Conservation (phyloP, 2,329 filamentous ascomycete species). For the Rugonectria rugulosa region DNA sequence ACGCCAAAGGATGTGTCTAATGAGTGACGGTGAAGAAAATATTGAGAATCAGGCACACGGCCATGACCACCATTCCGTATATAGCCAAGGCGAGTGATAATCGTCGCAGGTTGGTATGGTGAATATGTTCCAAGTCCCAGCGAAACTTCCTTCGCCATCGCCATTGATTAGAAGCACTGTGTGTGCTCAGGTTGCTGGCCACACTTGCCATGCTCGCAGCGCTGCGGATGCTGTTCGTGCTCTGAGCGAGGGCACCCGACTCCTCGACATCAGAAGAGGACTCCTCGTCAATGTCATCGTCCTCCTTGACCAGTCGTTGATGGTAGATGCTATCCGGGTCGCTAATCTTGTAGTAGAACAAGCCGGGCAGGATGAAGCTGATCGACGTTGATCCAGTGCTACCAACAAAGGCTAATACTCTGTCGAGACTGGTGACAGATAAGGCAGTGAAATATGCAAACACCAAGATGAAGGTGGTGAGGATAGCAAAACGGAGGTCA, state of each 20-base stretch:
- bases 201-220: conserved; percentile 49
- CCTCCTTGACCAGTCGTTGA: conserved; percentile 86
- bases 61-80: conserved; percentile 90
- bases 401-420: conserved; percentile 93
- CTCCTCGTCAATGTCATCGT: conserved; percentile 78
- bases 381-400: conserved; percentile 95
- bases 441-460: conserved; percentile 88
- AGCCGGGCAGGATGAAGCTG: conserved; percentile 92
- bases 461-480: conserved; percentile 87
- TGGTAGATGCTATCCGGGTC: conserved; percentile 86
- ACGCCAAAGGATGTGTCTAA: conserved; percentile 18
- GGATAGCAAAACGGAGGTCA: conserved; percentile 85
- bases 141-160: conserved; percentile 64
- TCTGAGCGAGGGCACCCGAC: conserved; percentile 52
- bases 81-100: conserved; percentile 78
- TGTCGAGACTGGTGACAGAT: conserved; percentile 87
- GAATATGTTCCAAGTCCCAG: conserved; percentile 69
- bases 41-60: conserved; percentile 86
- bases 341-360: conserved; percentile 99
- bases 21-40: conserved; percentile 76
- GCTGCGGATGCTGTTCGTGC: conserved; percentile 55
- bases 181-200: conserved; percentile 41
- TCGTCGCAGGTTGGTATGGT: conserved; percentile 71
- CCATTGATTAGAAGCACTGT: conserved; percentile 44
- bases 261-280: conserved; percentile 60